Conservation (phyloP, 2,329 filamentous ascomycete genomes). For the Hymenotorrendiella dingleyae region DNA sequence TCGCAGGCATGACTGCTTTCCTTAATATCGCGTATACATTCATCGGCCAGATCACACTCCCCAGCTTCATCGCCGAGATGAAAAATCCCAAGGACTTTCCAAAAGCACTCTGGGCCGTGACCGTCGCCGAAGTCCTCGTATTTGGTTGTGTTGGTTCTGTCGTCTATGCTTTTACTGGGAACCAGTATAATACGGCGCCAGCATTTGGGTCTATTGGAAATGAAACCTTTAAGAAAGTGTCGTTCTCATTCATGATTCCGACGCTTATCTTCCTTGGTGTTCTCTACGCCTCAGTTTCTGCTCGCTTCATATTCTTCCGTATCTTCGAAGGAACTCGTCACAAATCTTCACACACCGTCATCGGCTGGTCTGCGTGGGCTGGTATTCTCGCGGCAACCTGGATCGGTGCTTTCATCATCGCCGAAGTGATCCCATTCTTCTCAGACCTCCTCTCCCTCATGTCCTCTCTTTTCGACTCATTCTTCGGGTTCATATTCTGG, state of each 20-base stretch:
- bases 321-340: constrained; percentile 75
- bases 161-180: constrained; percentile 82
- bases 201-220: constrained; percentile 80
- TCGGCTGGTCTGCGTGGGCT: constrained; percentile 76
- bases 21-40: constrained; percentile 96
- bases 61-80: constrained; percentile 96
- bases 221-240: constrained; percentile 73
- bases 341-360: constrained; percentile 71
- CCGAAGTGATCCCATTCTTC: constrained; percentile 92
- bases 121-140: constrained; percentile 78
- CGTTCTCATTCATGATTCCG: constrained; percentile 93
- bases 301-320: constrained; percentile 88
- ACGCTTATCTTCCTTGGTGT: constrained; percentile 90
- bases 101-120: constrained; percentile 87
- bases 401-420: constrained; percentile 86
- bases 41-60: constrained; percentile 90
- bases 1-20: constrained; percentile 78
- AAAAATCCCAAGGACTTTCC: constrained; percentile 74
- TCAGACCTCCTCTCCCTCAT: constrained; percentile 64
- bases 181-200: constrained; percentile 80
- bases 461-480: constrained; percentile 87
- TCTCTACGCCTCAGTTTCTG: constrained; percentile 83
- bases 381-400: constrained; percentile 69
- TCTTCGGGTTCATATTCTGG: constrained; percentile 96
- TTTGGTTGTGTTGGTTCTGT: constrained; percentile 78